Base-by-base conservation (phyloP, 139 green algal genomes). In the Chlorella sp. region DNA sequence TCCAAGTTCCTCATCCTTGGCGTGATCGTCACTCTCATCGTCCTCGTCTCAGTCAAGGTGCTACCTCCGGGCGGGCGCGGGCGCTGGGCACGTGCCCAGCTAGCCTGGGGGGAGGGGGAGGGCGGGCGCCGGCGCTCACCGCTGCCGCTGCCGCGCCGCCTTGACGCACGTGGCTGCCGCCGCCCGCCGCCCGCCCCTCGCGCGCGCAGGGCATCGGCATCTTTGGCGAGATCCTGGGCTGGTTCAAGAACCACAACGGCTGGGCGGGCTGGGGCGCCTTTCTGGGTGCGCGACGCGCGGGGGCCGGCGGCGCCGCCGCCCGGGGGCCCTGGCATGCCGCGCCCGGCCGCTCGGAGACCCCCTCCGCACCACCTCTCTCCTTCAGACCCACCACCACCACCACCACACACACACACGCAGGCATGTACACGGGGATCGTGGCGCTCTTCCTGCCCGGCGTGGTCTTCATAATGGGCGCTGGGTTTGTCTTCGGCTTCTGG, bases 401-500 rank as follows among this genome's bases (percentile, higher is more conserved):
- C n/a, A n/a, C n/a, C n/a, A n/a, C n/a, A n/a, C n/a, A n/a, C n/a
- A n/a, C n/a, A 8, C 45, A 19, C 53, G 17, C 61, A 78, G 46
- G 71, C 56, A 73, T 90, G 41, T 91, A 90, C 70, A 81, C 61
- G 8, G 68, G 31, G 3, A 68, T 82, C 38, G 84, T 91, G 9
- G 71, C 86, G 0, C 63, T 91, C 33, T 87, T 87, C 59, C 67
- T 91, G 42, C 86, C 86, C 11, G 86, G 81, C 5, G 77, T 91
- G 0, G 67, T 85, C 0, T 64, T 90, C 56, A 87, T 90, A 36
- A 36, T 89, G 48, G 86, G 76, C 8, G 84, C 84, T 29, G 86
- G 86, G 46, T 91, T 88, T 59, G 68, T 91, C 3, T 91, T 91
- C 50, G 86, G 86, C 56, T 79, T 87, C 59, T 82, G 72, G 78